phyloP scores from a whole-genome alignment of 179 eudicot species.

The Silene coronaria region DNA sequence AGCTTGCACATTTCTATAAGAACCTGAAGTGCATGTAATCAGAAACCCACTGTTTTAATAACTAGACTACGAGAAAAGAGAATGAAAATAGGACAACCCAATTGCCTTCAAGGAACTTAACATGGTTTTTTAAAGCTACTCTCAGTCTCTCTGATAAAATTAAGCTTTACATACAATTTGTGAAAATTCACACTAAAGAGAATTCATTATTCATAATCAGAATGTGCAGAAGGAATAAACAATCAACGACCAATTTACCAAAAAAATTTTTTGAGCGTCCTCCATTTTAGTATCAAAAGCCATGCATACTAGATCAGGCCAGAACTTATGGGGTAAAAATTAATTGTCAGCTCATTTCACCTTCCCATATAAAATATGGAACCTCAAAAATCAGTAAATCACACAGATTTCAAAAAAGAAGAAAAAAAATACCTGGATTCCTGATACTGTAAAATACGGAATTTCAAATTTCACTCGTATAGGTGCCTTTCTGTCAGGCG shows the following conservation, averaged over 20 bases:
- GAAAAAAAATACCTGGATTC: constrained; percentile 59
- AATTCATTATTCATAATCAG: neutral
- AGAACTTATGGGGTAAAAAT: neutral
- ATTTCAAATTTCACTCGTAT: constrained; percentile 91
- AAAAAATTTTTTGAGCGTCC: neutral
- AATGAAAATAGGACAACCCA: neutral
- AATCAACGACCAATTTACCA: neutral
- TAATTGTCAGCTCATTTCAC: neutral
- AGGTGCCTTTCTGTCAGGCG: constrained; percentile 89
- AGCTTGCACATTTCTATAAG: no score
- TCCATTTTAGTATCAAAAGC: neutral
- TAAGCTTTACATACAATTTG: neutral
- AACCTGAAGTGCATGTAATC: neutral
- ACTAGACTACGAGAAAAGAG: no score
- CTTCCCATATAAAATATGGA: neutral
- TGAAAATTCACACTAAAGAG: neutral
- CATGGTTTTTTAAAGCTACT: neutral
- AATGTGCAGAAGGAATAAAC: neutral
- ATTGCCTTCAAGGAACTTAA: neutral
- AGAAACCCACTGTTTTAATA: neutral
- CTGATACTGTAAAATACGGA: constrained; percentile 92
- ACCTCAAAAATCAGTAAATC: constrained; percentile 13
- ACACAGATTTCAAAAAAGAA: constrained; percentile 41
- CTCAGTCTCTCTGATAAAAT: no score
- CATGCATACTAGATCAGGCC: neutral